Evolutionary conservation across 768 basidiomycete species (phyloP), one percentile per base, ranked within the genome.

Genomic region (Tylopilus cervinicoccineus): DNA sequence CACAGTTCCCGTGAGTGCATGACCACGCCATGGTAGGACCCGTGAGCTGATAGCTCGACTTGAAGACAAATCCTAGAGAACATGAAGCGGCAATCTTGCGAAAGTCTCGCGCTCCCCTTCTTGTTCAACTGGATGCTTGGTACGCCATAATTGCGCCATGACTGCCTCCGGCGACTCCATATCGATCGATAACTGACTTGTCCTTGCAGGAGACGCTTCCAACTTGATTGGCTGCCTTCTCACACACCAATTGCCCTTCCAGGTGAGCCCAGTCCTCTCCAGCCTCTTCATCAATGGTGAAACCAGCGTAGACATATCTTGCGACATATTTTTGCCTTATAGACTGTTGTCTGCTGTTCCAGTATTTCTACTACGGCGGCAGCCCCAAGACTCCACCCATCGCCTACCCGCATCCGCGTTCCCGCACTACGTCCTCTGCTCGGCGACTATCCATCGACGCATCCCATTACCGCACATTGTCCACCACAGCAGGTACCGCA

Each of bases 201-300:
- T 22, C 22, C 16, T 58, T 23, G 23, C 64, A 88, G 95, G 95
- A 41, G 96, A 99, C 70, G 72, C 88, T 20, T 93, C 93, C 17
- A 98, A 98, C 67, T 77, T 98, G 26, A 66, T 98, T 50, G 94
- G 92, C 10, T 93, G 92, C 63, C 70, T 97, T 50, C 73, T 99
- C 46, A 98, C 96, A 3, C 79, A 86, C 58, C 96, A 98, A 63
- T 76, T 96, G 14, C 92, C 93, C 19, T 98, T 99, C 67, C 95
- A 98, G 71, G 93, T 91, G 66, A 58, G 79, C 61, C 7, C 16
- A 0, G 12, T n/a, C 38, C 44, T 24, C 29, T 38, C 31, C 48
- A 29, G 14, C 19, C 17, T 32, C 43, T 22, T 42, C 46, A 17
- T 43, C 20, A 57, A 55, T 28, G 36, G 38, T 51, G 41, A 45